Evolutionary conservation across 768 basidiomycete species (phyloP).

Genomic region (Tylopilus sp.): DNA sequence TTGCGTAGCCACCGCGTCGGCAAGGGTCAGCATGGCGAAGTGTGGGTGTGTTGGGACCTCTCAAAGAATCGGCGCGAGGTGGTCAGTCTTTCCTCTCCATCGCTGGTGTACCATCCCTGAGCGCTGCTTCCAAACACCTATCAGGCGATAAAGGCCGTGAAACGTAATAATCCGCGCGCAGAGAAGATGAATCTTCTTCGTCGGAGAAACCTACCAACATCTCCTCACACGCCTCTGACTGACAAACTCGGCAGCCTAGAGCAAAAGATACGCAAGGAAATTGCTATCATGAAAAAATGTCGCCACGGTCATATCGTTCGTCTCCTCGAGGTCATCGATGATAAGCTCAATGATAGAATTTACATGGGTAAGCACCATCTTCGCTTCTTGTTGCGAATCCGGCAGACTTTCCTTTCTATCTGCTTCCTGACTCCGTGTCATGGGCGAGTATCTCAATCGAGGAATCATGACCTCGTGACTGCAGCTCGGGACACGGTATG

Average conservation of each 20-base stretch:
- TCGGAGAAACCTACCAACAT: slow-evolving; percentile 42
- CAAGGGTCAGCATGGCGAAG: slow-evolving; percentile 87
- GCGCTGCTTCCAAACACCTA: slow-evolving; percentile 4
- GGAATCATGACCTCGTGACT: slow-evolving; percentile 33
- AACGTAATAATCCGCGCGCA: slow-evolving; percentile 67
- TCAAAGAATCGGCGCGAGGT: slow-evolving; percentile 46
- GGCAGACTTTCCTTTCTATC: slow-evolving; percentile 18
- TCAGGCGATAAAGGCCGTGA: slow-evolving; percentile 79
- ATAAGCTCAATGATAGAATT: slow-evolving; percentile 80
- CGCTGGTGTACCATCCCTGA: slow-evolving; percentile 4
- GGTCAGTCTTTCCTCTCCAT: slow-evolving; percentile 30
- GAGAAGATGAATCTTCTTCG: slow-evolving; percentile 57
- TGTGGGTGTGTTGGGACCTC: slow-evolving; percentile 67
- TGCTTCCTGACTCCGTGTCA: slow-evolving; percentile 24
- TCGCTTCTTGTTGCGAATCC: slow-evolving; percentile 10
- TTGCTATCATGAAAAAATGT: slow-evolving; percentile 98
- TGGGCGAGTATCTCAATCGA: slow-evolving; percentile 29
- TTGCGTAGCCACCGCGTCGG: slow-evolving; percentile 73
- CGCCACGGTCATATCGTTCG: slow-evolving; percentile 86
- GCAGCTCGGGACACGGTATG: slow-evolving; percentile 30
- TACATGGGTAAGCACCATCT: slow-evolving; percentile 80
- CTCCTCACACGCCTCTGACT: slow-evolving; percentile 52
- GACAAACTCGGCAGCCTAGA: slow-evolving; percentile 72
- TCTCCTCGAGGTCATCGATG: slow-evolving; percentile 93
- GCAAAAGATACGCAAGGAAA: slow-evolving; percentile 85